Evolutionary conservation across 495 filamentous ascomycete genomes (phyloP), one percentile per base, ranked within the genome.

Genomic region (Podospora pseudoanserina): DNA sequence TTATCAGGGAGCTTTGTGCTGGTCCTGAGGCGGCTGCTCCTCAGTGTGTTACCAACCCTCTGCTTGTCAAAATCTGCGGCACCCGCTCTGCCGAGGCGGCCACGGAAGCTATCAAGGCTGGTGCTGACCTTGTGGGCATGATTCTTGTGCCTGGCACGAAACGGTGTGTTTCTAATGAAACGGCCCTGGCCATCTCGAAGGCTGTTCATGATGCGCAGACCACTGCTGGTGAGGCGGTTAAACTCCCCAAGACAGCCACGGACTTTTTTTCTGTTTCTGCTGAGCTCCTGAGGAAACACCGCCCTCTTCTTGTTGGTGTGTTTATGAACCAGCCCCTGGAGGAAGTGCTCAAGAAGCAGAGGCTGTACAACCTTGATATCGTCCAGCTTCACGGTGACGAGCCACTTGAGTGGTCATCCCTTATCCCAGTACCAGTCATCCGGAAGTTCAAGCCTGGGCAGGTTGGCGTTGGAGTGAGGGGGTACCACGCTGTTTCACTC

Each of bases 31-130:
- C 79, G 34, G 57, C 76, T 1, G 55, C 80, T 4, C 67, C 76
- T 18, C 68, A 69, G n/a, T 54, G 69, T 11, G 53, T 65, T 15
- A 76, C 77, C 18, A 70, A 79, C 49, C 72, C 79, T 67, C 80
- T 86, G 1, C 82, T 97, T 20, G 93, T 98, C 64, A 99, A 99
- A 77, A 97, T 98, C 49, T 99, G 95, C 74, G 95, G 95, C n/a
- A 98, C 94, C 4, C 87, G 95, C 34, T 90, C 86, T 67, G 84
- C 90, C 49, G 93, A 95, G 72, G 92, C 88, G 9, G 96, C 95
- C 23, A 79, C 85, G 53, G 86, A 86, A 56, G 94, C 95, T 32
- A 89, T 96, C 67, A 87, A 93, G 75, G 89, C 93, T 56, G 95
- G 95, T 39, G 94, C 95, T 16, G 95, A 98, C 77, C 78, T 97